Conservation (phyloP, 2,329 filamentous ascomycete species). For the Tolypocladium amazonense region DNA sequence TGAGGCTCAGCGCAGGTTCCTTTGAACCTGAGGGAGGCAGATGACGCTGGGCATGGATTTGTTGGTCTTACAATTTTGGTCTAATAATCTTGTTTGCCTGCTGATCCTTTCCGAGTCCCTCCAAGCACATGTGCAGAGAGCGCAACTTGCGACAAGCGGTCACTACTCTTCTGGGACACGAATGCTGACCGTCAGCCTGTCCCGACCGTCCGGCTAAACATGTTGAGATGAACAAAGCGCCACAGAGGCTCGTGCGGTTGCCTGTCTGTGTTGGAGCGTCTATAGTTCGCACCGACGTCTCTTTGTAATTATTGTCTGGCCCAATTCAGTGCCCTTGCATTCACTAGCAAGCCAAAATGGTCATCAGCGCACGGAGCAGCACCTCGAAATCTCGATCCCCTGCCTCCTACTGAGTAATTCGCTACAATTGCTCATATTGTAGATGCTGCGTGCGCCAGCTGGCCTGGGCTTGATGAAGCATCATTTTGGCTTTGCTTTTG, state of each 20-base stretch:
- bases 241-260: background rate
- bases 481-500: background rate
- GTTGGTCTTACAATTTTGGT: background rate
- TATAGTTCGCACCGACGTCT: background rate
- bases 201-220: background rate
- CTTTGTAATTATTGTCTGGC: background rate
- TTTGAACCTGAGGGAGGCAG: background rate
- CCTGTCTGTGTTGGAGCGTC: background rate
- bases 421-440: background rate
- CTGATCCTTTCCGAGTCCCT: background rate
- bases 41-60: background rate
- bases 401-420: too few species aligned
- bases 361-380: too few species aligned
- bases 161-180: background rate
- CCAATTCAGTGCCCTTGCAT: background rate
- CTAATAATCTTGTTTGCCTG: background rate
- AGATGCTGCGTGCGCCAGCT: background rate
- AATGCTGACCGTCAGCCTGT: background rate
- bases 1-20: background rate
- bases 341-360: too few species aligned
- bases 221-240: background rate
- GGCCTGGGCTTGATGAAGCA: background rate
- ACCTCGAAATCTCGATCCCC: background rate
- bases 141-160: background rate
- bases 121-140: background rate